phyloP scores from a whole-genome alignment of 345 rosid genomes.

The Chamaenerion angustifolium region DNA sequence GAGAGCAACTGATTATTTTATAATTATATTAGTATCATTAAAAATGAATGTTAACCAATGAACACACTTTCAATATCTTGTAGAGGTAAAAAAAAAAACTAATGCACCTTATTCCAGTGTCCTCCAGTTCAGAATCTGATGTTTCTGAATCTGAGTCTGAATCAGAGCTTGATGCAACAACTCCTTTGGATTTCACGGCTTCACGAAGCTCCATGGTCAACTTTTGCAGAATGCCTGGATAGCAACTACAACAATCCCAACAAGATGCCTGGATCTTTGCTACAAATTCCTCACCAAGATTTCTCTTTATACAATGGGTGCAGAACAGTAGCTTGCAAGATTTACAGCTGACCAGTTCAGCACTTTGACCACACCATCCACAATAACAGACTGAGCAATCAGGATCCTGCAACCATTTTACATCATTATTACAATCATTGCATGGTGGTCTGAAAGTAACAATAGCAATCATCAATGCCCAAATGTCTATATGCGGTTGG shows the following conservation, averaged over 20 bases:
- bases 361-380: conserved; percentile 75
- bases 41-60: too few relatives aligned
- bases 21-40: too few relatives aligned
- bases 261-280: conserved; percentile 46
- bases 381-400: conserved; percentile 62
- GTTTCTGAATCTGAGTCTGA: conserved; percentile 63
- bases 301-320: conserved; percentile 55
- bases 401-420: conserved; percentile 36
- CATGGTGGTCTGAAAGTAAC: neutral
- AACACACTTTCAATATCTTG: neutral
- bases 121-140: conserved; percentile 40
- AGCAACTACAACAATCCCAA: conserved; percentile 84
- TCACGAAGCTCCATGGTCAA: conserved; percentile 56
- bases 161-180: conserved; percentile 37
- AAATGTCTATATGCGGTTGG: too few relatives aligned
- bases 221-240: conserved; percentile 53
- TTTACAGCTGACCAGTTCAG: conserved; percentile 60
- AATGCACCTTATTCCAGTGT: conserved; percentile 37
- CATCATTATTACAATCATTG: neutral
- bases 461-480: neutral
- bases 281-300: conserved; percentile 63
- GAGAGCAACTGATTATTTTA: too few relatives aligned
- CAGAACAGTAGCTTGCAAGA: conserved; percentile 72
- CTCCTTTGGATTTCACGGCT: conserved; percentile 40
- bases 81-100: neutral